phyloP scores from a whole-genome alignment of 352 stramenopile genomes.

The Elongisporangium anandrum region DNA sequence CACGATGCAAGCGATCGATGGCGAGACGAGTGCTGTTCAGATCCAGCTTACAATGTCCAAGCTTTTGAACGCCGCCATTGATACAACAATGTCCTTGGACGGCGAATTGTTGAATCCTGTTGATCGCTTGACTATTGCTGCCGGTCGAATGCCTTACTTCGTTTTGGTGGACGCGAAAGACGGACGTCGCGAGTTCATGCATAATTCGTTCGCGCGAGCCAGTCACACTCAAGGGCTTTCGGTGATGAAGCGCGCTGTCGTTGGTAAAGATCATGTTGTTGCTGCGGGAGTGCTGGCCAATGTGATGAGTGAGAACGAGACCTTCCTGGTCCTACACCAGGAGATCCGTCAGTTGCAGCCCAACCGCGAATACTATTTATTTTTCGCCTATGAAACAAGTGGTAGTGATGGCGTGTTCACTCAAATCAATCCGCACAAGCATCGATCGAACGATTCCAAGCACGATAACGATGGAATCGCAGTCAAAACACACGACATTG shows the following conservation, averaged over 20 bases:
- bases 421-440: slow-evolving; percentile 54
- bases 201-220: slow-evolving; percentile 26
- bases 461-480: slow-evolving; percentile 39
- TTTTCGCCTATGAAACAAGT: slow-evolving; percentile 73
- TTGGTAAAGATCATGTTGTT: slow-evolving; percentile 32
- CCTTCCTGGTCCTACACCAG: slow-evolving; percentile 33
- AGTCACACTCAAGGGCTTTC: slow-evolving; percentile 14
- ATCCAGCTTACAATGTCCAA: slow-evolving; percentile 58
- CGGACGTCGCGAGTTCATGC: slow-evolving; percentile 25
- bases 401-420: slow-evolving; percentile 68
- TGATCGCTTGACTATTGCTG: neutral
- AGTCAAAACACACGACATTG: slow-evolving; percentile 41
- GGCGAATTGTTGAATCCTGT: neutral
- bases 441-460: slow-evolving; percentile 33
- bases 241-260: slow-evolving; percentile 23
- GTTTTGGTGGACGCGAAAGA: slow-evolving; percentile 51
- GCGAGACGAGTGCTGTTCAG: slow-evolving; percentile 35
- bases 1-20: slow-evolving; percentile 26
- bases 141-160: slow-evolving; percentile 55
- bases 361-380: slow-evolving; percentile 59
- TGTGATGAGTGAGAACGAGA: slow-evolving; percentile 41
- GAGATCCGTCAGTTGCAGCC: slow-evolving; percentile 29
- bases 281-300: slow-evolving; percentile 37
- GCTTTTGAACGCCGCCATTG: slow-evolving; percentile 16
- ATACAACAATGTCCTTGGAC: neutral